Conservation (phyloP, 352 stramenopile species). For the Phytophthora multivora region DNA sequence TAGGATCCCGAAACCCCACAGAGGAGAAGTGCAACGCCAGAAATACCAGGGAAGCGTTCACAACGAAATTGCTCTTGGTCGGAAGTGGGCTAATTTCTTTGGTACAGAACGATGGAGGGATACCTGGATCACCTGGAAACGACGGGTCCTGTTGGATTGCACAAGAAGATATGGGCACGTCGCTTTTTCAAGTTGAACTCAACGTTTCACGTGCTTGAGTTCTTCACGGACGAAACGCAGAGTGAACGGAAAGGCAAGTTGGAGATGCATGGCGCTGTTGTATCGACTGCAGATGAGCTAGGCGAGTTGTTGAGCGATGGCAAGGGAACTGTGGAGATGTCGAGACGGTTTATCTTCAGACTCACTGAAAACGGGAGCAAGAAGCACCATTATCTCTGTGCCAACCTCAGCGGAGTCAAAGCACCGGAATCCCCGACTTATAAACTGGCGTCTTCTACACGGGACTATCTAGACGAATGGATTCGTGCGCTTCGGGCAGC, state of each 20-base stretch:
- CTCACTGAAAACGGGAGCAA: constrained; percentile 40
- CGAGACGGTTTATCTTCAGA: constrained; percentile 71
- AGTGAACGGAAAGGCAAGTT: constrained; percentile 46
- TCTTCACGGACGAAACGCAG: constrained; percentile 57
- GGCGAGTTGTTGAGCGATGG: constrained; percentile 39
- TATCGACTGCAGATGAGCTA: constrained; percentile 63
- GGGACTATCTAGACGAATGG: constrained; percentile 56
- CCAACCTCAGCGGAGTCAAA: constrained; percentile 30
- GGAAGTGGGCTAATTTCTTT: constrained; percentile 1
- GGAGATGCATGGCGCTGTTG: constrained; percentile 42
- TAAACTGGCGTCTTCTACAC: constrained; percentile 40
- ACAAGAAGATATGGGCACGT: constrained; percentile 50
- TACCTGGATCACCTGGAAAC: constrained; percentile 63
- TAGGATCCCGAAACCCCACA: constrained; percentile 14
- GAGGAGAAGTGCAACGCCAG: not conserved
- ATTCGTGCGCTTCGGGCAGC: constrained; percentile 41
- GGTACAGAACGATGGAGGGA: constrained; percentile 55
- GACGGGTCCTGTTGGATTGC: constrained; percentile 22
- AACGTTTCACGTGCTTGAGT: constrained; percentile 60
- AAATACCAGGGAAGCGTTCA: constrained; percentile 6
- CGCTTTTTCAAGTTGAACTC: constrained; percentile 57
- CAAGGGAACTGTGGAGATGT: constrained; percentile 54
- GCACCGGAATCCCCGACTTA: constrained; percentile 6
- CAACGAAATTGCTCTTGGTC: not conserved
- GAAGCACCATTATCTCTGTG: constrained; percentile 64